Base-by-base conservation (phyloP, 2,329 filamentous ascomycete genomes). In the Canariomyces notabilis region DNA sequence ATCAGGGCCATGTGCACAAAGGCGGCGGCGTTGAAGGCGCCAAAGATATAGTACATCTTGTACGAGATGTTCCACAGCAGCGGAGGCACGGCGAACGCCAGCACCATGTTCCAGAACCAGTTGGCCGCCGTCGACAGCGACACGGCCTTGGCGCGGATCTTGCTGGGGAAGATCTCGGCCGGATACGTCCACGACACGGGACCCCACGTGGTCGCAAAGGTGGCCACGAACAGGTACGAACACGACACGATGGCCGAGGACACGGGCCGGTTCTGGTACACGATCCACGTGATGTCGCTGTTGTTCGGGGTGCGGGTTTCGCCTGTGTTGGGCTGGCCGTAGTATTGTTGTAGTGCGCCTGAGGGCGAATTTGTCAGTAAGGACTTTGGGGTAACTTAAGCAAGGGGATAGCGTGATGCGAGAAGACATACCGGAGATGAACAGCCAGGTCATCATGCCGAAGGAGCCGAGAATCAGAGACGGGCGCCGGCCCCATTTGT, bases 191-290 rank as follows among this genome's bases (percentile, higher is more conserved):
- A 74, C 2, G 68, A 71, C 3, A 72, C 68, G 1, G 73, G 74
- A n/a, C 71, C 72, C 70, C 69, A 72, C 12, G 71, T 73, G 0
- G 69, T 65, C 18, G 84, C 84, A 57, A 78, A 88, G 1, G 76
- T 79, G 3, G 82, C 82, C 14, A 88, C 83, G 57, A 87, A 86
- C 15, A 88, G 76, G 59, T 87, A 88, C 1, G 82, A 83, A 66
- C 77, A 84, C 9, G 83, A 81, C 38, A 82, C 82, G 37, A 89
- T 75, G 14, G 73, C 83, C 48, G 77, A 77, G 2, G 81, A 81
- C 1, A 76, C 72, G 0, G 72, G 60, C 2, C 70, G 65, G 53
- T 77, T 74, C 46, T 72, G 62, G 33, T 69, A 59, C 26, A 83
- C 69, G 16, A 79, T 66, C 79, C 79, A 83, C n/a, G 74, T 75